phyloP scores from a whole-genome alignment of 2,329 filamentous ascomycete species.

The Aspergillus cejpii region DNA sequence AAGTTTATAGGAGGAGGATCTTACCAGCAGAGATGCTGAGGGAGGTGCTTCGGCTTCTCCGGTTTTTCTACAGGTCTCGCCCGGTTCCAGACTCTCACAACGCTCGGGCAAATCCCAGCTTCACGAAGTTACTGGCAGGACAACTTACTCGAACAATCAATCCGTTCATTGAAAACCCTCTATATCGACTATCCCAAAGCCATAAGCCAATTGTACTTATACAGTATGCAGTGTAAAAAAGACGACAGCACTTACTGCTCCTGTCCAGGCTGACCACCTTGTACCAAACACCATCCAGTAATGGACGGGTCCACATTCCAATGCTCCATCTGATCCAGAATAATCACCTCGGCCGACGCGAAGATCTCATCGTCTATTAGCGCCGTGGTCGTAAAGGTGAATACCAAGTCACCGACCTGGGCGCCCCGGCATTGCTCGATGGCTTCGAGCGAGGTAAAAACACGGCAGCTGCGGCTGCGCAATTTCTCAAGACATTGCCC shows the following conservation, averaged over 20 bases:
- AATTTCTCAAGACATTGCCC: slow-evolving; percentile 13
- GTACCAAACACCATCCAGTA: neutral
- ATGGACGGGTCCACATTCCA: neutral
- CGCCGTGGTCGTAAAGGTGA: neutral
- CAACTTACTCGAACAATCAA: no score
- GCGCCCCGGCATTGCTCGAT: neutral
- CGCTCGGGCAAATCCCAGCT: no score
- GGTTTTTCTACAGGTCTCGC: no score
- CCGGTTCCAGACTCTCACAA: no score
- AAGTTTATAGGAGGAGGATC: neutral
- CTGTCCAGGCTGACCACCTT: no score
- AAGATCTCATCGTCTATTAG: neutral
- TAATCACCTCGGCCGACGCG: neutral
- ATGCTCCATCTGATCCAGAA: neutral
- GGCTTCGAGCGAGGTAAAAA: neutral
- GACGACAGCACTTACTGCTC: no score
- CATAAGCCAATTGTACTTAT: no score
- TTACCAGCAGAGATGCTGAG: neutral
- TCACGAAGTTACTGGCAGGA: no score
- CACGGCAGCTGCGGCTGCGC: neutral
- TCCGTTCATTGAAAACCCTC: no score
- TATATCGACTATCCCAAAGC: no score
- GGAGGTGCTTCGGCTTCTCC: neutral
- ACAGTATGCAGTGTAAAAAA: no score
- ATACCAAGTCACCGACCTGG: neutral